Base-by-base conservation (phyloP, 352 stramenopile species). In the Halophytophthora polymorphica region DNA sequence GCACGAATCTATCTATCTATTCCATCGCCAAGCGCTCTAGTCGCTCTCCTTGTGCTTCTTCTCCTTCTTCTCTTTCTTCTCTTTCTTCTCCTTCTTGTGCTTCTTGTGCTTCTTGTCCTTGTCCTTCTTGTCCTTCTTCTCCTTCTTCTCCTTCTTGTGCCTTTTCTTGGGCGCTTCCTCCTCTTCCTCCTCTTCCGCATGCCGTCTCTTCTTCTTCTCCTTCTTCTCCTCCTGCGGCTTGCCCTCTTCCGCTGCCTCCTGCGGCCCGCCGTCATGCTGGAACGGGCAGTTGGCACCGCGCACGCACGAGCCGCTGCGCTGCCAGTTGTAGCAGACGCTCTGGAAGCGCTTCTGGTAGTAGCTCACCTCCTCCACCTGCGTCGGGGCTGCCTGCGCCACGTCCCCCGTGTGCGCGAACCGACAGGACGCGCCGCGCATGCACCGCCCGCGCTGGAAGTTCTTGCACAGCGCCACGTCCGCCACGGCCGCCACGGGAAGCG, bases 271-370 rank as follows among this genome's bases (percentile, higher is more conserved):
- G 25, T 77, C 64, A 47, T 86, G 74, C 41, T 83, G 74, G 40
- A 83, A 86, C 34, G 64, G 62, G 46, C 72, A 83, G 7, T 59
- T 64, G 33, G 69, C 63, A 6, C 73, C 73, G 23, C 73, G 73
- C 29, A 36, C 58, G 18, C 73, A 84, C 0, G 58, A 66, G 13
- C 54, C 61, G 14, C 21, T 66, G 11, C 72, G 65, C 41, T 84
- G 73, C 73, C 73, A 84, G 36, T 84, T 84, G 68, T 84, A 84
- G 52, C 73, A 84, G 17, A 83, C 60, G 22, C 69, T 83, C 49
- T 86, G 71, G 45, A 82, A 83, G 33, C 74, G 69, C 52, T 86
- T 83, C 52, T 86, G 71, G 55, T 83, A 83, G 48, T 69, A 59
- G 44, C 72, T 83, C 42, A 81, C 71, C 50, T 81, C 69, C 41